Percentiles rank a stretch among this genome's conserved stretches.
Evolutionary conservation across 148 eudicot genomes (phyloP).

Genomic region (Nepenthes mirabilis): DNA sequence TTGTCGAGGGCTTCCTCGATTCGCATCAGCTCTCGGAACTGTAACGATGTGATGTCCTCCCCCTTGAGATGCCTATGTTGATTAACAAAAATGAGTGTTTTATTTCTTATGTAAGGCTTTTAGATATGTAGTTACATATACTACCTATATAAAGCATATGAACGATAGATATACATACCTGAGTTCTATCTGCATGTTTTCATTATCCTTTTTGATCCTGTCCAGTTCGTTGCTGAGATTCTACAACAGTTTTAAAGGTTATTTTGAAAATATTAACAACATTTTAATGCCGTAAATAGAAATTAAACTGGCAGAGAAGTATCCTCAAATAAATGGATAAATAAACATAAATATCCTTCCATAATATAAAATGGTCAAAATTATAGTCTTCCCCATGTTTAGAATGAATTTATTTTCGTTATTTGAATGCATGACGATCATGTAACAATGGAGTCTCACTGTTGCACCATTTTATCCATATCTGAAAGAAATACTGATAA

Average conservation of each 20-base stretch:
- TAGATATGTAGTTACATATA: neutral
- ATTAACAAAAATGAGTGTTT: neutral
- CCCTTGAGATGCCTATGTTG: slow-evolving; percentile 62
- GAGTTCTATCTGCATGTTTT: slow-evolving; percentile 59
- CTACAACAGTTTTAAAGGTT: slow-evolving; percentile 14
- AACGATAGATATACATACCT: slow-evolving; percentile 24
- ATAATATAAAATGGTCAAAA: no score
- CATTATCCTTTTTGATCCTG: slow-evolving; percentile 68
- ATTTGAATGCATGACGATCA: no score
- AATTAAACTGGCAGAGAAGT: no score
- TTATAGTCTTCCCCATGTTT: no score
- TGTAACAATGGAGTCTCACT: no score
- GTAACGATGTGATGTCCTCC: slow-evolving; percentile 56
- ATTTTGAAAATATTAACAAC: neutral
- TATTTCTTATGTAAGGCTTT: neutral
- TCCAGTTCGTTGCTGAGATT: slow-evolving; percentile 56
- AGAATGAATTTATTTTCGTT: no score
- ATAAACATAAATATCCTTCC: no score
- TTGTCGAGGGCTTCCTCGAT: slow-evolving; percentile 47
- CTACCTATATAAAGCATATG: neutral
- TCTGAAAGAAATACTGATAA: no score
- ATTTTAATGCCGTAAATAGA: neutral
- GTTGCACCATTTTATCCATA: no score
- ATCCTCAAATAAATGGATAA: no score
- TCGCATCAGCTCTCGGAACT: slow-evolving; percentile 43